Conservation (phyloP, 2,329 filamentous ascomycete genomes). For the Lachnellula cervina region DNA sequence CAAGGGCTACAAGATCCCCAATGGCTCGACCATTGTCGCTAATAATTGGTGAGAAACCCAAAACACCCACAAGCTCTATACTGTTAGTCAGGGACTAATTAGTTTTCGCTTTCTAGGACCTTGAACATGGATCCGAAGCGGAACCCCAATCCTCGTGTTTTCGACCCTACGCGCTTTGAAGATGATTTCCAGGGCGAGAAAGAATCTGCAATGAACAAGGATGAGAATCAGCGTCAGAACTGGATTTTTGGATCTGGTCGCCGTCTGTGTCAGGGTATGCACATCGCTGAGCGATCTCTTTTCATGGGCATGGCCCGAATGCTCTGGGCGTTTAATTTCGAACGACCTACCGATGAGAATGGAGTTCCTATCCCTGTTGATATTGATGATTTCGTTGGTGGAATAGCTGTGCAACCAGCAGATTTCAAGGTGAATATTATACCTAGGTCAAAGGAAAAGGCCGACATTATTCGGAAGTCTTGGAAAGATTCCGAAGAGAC, state of each 20-base stretch:
- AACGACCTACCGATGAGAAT: constrained; percentile 9
- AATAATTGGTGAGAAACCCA: background rate
- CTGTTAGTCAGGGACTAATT: no score
- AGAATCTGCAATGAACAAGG: constrained; percentile 23
- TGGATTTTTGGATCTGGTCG: constrained; percentile 32
- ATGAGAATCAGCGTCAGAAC: background rate
- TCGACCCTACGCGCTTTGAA: constrained; percentile 11
- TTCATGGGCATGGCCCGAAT: constrained; percentile 3
- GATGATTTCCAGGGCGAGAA: constrained; percentile 30
- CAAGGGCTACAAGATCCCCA: background rate
- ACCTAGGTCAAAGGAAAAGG: no score
- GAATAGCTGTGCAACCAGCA: no score
- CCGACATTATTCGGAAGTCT: no score
- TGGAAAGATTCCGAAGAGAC: background rate
- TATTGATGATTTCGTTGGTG: constrained; percentile 15
- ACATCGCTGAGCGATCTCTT: constrained; percentile 26
- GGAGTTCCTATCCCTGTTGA: constrained; percentile 8
- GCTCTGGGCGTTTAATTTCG: constrained; percentile 22
- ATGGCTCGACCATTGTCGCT: background rate
- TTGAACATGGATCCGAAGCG: background rate
- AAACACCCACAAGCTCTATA: no score
- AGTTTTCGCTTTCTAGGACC: background rate
- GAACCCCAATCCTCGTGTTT: background rate
- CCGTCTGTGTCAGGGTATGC: constrained; percentile 52
- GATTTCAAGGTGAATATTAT: no score